Base-by-base conservation (phyloP, 73 alveolate species). In the Symbiodinium natans region DNA sequence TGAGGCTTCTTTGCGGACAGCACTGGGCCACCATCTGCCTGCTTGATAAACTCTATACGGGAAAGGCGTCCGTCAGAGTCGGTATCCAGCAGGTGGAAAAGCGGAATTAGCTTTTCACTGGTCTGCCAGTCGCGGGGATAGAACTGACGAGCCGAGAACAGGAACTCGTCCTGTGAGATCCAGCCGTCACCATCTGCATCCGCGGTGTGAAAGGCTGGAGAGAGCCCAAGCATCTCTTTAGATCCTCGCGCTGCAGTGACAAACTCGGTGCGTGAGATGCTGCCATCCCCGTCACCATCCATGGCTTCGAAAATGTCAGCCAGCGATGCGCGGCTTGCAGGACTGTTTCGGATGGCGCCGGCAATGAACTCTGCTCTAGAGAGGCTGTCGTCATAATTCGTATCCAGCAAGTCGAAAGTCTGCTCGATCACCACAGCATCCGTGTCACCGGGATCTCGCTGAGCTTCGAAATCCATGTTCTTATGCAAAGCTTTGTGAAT, bases 41-140 rank as follows among this genome's bases (percentile, higher is more conserved):
- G 97, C 82, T 90, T 90, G 54, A 90, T 39, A 75, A 54, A 90
- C 80, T 90, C 97, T 2, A 82, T 90, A 56, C 97, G 87, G 27
- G 97, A 90, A 8, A 90, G 87, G 41, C 97, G 87, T 23, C 97
- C 97, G 36, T 90, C 97, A 9, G 40, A 40, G 40, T 90, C 75
- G 41, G 89, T 71, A 85, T 90, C 97, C 41, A 90, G 56, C 48
- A 90, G 56, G 52, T 90, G 97, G 97, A 90, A 90, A 4, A 90
- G 77, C 10, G 97, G 89, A 39, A 89, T 13, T 36, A 89, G 31
- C 23, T 83, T 83, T 36, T 52, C 34, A 33, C 87, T 89, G 75
- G 11, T 89, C 46, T 89, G 95, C 95, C 87, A 90, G 48, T 90
- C 97, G 52, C 77, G 52, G 23, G 97, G 97, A 39, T 90, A 90